phyloP scores from a whole-genome alignment of 1,284 basidiomycete species.

The Neonothopanus nambi region DNA sequence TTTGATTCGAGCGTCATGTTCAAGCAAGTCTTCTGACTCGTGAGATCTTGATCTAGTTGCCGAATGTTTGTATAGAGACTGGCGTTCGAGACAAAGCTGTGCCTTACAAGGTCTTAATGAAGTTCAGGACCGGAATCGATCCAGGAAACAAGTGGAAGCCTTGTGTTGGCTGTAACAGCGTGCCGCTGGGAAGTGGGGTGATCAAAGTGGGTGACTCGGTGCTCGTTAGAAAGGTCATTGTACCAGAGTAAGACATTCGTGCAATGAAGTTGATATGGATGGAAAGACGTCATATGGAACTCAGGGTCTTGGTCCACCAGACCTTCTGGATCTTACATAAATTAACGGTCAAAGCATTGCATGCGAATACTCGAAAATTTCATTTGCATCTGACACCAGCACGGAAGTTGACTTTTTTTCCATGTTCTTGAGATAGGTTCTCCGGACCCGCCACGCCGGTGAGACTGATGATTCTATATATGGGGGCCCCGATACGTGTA shows the following conservation, averaged over 20 bases:
- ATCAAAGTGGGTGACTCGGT: constrained; percentile 18
- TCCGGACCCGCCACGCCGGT: too few species aligned
- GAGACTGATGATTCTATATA: too few species aligned
- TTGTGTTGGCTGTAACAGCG: constrained; percentile 61
- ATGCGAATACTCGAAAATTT: too few species aligned
- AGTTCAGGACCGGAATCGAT: constrained; percentile 61
- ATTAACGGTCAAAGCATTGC: not conserved
- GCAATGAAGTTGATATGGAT: too few species aligned
- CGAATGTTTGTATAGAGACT: constrained; percentile 66
- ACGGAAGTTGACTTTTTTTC: too few species aligned
- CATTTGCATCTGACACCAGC: too few species aligned
- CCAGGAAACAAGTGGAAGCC: constrained; percentile 46
- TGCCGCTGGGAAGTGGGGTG: constrained; percentile 13
- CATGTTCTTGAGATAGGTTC: too few species aligned
- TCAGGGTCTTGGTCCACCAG: too few species aligned
- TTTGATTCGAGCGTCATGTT: constrained; percentile 3
- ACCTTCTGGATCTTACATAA: too few species aligned
- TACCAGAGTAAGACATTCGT: not conserved
- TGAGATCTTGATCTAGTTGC: constrained; percentile 49
- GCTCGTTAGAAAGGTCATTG: constrained; percentile 12
- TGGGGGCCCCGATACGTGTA: too few species aligned
- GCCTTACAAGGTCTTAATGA: constrained; percentile 71
- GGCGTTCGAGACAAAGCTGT: constrained; percentile 71
- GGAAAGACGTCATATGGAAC: too few species aligned
- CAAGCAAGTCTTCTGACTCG: not conserved